Evolutionary conservation across 352 stramenopile species (phyloP).

Genomic region (Globisporangium perplexum): DNA sequence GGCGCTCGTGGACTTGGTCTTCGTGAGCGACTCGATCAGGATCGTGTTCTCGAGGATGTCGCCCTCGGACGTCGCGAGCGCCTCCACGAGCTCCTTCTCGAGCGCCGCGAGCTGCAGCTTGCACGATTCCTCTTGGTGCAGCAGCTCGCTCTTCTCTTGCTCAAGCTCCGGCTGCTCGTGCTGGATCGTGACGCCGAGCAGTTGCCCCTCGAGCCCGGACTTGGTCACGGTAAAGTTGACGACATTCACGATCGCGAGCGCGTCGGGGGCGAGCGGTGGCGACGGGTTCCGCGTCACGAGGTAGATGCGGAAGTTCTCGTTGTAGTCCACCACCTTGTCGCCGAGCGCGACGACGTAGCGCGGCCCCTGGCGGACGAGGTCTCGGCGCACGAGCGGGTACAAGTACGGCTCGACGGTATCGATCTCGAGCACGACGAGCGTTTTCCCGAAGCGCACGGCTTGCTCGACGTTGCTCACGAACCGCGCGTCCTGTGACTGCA

Average conservation of each 20-base stretch:
- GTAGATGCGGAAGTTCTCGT: slow-evolving; percentile 92
- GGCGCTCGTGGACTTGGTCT: slow-evolving; percentile 89
- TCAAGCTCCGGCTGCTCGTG: slow-evolving; percentile 94
- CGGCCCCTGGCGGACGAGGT: slow-evolving; percentile 89
- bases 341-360: slow-evolving; percentile 88
- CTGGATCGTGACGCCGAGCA: slow-evolving; percentile 92
- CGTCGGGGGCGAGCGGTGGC: slow-evolving; percentile 84
- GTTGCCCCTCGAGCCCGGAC: slow-evolving; percentile 89
- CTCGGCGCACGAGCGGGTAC: slow-evolving; percentile 88
- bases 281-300: slow-evolving; percentile 90
- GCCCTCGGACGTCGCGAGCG: slow-evolving; percentile 91
- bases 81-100: slow-evolving; percentile 92
- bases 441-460: slow-evolving; percentile 95
- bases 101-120: slow-evolving; percentile 92
- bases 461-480: slow-evolving; percentile 93
- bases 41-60: slow-evolving; percentile 94
- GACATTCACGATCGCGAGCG: slow-evolving; percentile 85
- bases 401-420: slow-evolving; percentile 91
- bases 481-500: slow-evolving; percentile 79
- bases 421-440: slow-evolving; percentile 90
- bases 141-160: slow-evolving; percentile 88
- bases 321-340: slow-evolving; percentile 94
- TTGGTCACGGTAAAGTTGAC: slow-evolving; percentile 96
- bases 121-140: slow-evolving; percentile 92
- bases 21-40: slow-evolving; percentile 92